Percentiles rank a stretch among this genome's conserved stretches.
These are phyloP conservation scores for Coemansia sp. DNA, from an alignment of 371 early-diverging fungal genomes.

Conservation along the genomic window DNA sequence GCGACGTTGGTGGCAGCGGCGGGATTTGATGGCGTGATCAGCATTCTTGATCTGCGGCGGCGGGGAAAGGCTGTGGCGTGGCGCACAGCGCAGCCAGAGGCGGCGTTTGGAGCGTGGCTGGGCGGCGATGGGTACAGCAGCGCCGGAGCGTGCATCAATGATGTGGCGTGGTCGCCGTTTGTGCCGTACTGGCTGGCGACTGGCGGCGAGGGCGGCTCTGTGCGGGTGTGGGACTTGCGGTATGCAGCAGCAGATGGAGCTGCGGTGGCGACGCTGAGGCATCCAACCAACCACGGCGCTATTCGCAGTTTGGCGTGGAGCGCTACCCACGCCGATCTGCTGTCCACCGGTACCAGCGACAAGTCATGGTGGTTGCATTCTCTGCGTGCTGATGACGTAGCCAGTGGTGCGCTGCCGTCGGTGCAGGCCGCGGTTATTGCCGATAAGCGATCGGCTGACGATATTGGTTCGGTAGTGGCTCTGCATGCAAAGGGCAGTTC, in stretches of 20 bases:
- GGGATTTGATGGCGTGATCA: constrained; percentile 46
- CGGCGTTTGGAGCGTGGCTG: constrained; percentile 7
- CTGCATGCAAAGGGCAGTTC: constrained; percentile 38
- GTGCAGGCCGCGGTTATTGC: constrained; percentile 25
- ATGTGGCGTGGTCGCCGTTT: constrained; percentile 69
- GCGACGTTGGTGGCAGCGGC: constrained; percentile 43
- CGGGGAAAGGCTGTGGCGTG: constrained; percentile 49
- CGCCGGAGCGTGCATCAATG: constrained; percentile 50
- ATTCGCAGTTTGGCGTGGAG: constrained; percentile 51
- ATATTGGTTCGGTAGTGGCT: constrained; percentile 50
- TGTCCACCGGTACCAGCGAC: constrained; percentile 51
- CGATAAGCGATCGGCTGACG: constrained; percentile 48
- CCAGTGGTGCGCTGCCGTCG: background rate
- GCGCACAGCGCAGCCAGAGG: constrained; percentile 30
- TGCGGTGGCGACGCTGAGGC: constrained; percentile 23
- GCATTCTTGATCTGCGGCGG: constrained; percentile 51
- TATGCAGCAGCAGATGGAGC: constrained; percentile 45
- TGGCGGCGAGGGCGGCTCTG: constrained; percentile 63
- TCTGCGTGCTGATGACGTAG: constrained; percentile 28
- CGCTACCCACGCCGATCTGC: constrained; percentile 46
- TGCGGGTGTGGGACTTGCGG: constrained; percentile 77
- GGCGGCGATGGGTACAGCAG: constrained; percentile 13
- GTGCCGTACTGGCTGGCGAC: constrained; percentile 80
- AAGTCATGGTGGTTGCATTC: constrained; percentile 49
- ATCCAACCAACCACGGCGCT: constrained; percentile 43